Evolutionary conservation across 768 basidiomycete species (phyloP), one percentile per base, ranked within the genome.

Genomic region (Suillus cothurnatus): DNA sequence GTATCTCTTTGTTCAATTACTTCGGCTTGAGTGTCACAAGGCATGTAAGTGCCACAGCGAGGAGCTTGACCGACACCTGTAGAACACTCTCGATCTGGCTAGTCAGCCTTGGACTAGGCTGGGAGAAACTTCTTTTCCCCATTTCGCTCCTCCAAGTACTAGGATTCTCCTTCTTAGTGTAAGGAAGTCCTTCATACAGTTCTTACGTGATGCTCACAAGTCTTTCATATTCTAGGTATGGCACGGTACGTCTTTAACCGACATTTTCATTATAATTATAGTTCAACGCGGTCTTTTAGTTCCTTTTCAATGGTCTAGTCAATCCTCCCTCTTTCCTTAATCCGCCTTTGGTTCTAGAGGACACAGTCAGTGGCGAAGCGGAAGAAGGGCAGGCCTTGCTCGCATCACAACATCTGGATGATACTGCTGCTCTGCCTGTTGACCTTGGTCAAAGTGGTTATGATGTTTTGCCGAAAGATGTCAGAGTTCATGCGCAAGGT

Each of bases 1-100:
- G 86, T 67, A 96, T 97, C 69, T 83, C 89, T 7, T 73, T 90
- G 38, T 95, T 93, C 86, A 96, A 95, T 73, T 93, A 87, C 79
- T 97, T 94, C 71, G 95, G 95, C 14, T 77, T 97, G 60, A 94
- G 92, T 74, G 93, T 97, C 65, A 97, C 95, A n/a, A 85, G 89
- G 67, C 89, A 93, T 73, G 93, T 98, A 65, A 94, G 91, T 74
- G 96, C 97, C 39, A 97, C 95, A 1, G 93, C 94, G 21, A 86
- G 97, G 66, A 92, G 90, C 62, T 83, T 97, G 64, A 93, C 95
- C 43, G 97, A 99, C 77, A 96, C 95, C 7, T 97, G 95, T 80
- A 85, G 97, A 71, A 99, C 97, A 1, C 83, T 99, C 61, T 86
- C 87, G n/a, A 99, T 99, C 74, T 99, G 97, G 97, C 79, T 96